phyloP scores from a whole-genome alignment of 768 basidiomycete species.

The Podaxis rugospora region DNA sequence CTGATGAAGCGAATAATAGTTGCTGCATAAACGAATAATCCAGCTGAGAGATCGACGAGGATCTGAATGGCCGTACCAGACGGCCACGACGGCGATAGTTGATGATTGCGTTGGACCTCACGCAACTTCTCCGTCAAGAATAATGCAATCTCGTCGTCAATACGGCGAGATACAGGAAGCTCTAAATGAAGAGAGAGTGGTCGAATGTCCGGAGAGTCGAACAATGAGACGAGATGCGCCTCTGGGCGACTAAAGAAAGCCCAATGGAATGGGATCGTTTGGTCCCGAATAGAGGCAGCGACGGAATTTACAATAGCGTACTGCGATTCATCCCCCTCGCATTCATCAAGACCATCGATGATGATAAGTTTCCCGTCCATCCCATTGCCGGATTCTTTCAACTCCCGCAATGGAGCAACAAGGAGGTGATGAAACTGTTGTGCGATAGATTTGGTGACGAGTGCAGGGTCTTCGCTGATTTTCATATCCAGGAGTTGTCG shows the following conservation, averaged over 20 bases:
- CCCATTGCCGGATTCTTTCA: not conserved
- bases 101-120: not conserved
- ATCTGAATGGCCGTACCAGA: not conserved
- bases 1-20: slow-evolving; percentile 1
- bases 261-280: slow-evolving; percentile 1
- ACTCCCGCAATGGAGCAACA: not conserved
- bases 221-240: not conserved
- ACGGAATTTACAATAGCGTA: not conserved
- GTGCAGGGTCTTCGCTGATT: not conserved
- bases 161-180: not conserved
- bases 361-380: not conserved
- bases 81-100: not conserved
- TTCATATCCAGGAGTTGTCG: not conserved
- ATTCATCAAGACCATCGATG: slow-evolving; percentile 1
- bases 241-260: not conserved
- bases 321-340: not conserved
- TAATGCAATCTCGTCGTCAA: not conserved
- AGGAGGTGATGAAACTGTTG: not conserved
- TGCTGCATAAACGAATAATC: slow-evolving; percentile 3
- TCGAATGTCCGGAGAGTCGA: not conserved
- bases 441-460: not conserved
- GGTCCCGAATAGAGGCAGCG: not conserved
- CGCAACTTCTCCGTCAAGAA: not conserved
- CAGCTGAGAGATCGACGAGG: not conserved
- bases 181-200: not conserved